These are phyloP conservation scores for Fonsecaea erecta DNA, from an alignment of 2,329 filamentous ascomycete species.

Conservation along the genomic window DNA sequence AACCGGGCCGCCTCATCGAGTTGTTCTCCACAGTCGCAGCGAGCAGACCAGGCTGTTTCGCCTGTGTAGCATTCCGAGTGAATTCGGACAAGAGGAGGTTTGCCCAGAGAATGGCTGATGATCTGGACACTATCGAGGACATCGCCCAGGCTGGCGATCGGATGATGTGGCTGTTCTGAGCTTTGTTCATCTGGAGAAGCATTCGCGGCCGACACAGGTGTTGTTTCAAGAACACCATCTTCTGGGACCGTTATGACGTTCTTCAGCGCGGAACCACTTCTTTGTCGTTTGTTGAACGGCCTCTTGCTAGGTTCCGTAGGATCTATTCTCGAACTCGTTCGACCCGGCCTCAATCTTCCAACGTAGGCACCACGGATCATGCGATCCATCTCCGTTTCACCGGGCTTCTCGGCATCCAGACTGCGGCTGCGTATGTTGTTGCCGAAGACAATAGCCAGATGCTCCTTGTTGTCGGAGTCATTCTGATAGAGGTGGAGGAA, in stretches of 20 bases:
- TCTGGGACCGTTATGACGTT: slow-evolving; percentile 35
- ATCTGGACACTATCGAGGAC: slow-evolving; percentile 17
- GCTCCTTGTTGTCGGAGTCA: slow-evolving; percentile 90
- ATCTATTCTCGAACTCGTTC: slow-evolving; percentile 73
- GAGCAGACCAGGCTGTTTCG: slow-evolving; percentile 96
- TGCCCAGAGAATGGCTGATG: slow-evolving; percentile 10
- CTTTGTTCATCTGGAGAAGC: slow-evolving; percentile 25
- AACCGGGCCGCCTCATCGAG: slow-evolving; percentile 92
- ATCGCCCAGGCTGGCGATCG: slow-evolving; percentile 17
- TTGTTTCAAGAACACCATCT: slow-evolving; percentile 23
- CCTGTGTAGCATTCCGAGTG: slow-evolving; percentile 99
- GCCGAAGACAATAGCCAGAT: slow-evolving; percentile 95
- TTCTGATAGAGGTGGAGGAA: slow-evolving; percentile 95
- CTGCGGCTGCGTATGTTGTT: slow-evolving; percentile 74
- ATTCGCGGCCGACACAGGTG: slow-evolving; percentile 13
- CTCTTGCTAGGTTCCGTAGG: slow-evolving; percentile 24
- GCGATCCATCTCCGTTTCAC: slow-evolving; percentile 62
- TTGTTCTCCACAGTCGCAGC: slow-evolving; percentile 97
- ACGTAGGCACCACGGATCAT: slow-evolving; percentile 95
- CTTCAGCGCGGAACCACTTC: slow-evolving; percentile 38
- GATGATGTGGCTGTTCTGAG: slow-evolving; percentile 11
- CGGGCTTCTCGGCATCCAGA: slow-evolving; percentile 55
- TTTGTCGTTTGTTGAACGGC: slow-evolving; percentile 10
- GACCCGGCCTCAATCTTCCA: slow-evolving; percentile 82
- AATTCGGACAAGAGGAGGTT: slow-evolving; percentile 81